Base-by-base conservation (phyloP, 441 rosid genomes). In the Mallotus japonicus region DNA sequence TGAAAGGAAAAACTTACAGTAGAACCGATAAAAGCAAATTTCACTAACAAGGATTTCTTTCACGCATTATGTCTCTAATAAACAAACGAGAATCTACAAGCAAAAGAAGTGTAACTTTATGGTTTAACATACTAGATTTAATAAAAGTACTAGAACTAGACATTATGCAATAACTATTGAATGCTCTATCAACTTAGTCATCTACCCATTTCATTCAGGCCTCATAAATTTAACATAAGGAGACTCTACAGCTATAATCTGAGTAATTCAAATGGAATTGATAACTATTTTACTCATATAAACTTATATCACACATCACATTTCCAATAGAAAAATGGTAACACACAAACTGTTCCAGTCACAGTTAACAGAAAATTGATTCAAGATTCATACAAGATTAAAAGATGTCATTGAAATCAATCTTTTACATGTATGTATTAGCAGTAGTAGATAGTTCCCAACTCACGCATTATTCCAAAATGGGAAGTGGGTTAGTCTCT, bases 11-110 rank as follows among this genome's bases (percentile, higher is more conserved):
- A 68, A 68, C 82, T 72, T 85, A 83, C 80, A 46, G 56, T 55
- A 32, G 79, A 69, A 72, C 75, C 85, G 83, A 78, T 78, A 56
- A 42, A 61, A 74, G 73, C 74, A 72, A 59, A 5, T 74, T 66
- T 63, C 64, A 58, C 76, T 74, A 80, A 51, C n/a, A 66, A 51
- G 62, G 69, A 70, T 70, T 47, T 70, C 53, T 40, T 59, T 34
- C 40, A 68, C 42, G 44, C 79, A 70, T 81, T 68, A 69, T 65
- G 64, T 46, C 71, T 37, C 74, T 73, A 46, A 70, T 13, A 65
- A 57, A 75, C 54, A 34, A 66, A 72, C 24, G 69, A 78, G 59
- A 79, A 68, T 70, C 76, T 72, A 76, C 71, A 73, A 32, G 50
- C 67, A 9, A 54, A 54, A 61, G 11, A 67, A 14, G n/a, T 22